Evolutionary conservation across 2,329 filamentous ascomycete species (phyloP).

Genomic region (Neophaeococcomyces mojaviensis): DNA sequence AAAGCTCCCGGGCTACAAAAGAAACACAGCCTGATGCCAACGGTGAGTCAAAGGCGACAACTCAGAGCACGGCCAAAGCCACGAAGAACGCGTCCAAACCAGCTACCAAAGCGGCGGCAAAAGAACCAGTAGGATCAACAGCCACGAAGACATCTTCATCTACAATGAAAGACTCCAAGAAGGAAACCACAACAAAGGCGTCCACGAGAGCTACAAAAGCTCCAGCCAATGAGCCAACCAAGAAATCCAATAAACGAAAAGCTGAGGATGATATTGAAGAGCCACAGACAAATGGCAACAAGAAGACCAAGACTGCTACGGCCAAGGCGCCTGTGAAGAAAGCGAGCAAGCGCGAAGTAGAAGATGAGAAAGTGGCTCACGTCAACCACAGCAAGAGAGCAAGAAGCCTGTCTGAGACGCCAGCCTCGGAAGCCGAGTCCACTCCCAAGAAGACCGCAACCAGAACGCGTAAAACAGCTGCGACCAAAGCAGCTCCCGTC

Average conservation of each 20-base stretch:
- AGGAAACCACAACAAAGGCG: conserved; percentile 5
- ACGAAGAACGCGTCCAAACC: conserved; percentile 9
- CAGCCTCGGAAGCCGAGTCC: not conserved
- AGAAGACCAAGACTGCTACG: not conserved
- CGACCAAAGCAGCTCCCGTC: conserved; percentile 10
- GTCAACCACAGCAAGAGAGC: conserved; percentile 15
- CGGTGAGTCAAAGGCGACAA: conserved; percentile 9
- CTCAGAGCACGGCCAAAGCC: conserved; percentile 6
- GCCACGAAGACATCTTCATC: conserved; percentile 7
- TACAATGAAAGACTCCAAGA: conserved; percentile 10
- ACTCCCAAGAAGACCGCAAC: conserved; percentile 1
- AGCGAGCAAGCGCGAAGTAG: not conserved
- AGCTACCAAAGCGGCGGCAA: conserved; percentile 7
- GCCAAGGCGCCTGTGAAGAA: conserved; percentile 3
- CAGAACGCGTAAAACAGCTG: conserved; percentile 5
- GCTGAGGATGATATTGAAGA: conserved; percentile 16
- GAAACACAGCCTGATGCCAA: conserved; percentile 7
- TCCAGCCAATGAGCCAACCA: conserved; percentile 9
- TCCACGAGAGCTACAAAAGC: conserved; percentile 1
- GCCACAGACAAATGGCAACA: conserved; percentile 2
- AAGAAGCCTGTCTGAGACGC: conserved; percentile 5
- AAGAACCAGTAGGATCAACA: not conserved
- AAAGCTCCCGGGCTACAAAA: conserved; percentile 10
- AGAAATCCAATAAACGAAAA: conserved; percentile 19
- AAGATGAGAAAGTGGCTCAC: conserved; percentile 12